Evolutionary conservation across 225 moss, liverwort and hornwort genomes (phyloP), one percentile per base, ranked within the genome.

Genomic region (Sphagnum tenellum): DNA sequence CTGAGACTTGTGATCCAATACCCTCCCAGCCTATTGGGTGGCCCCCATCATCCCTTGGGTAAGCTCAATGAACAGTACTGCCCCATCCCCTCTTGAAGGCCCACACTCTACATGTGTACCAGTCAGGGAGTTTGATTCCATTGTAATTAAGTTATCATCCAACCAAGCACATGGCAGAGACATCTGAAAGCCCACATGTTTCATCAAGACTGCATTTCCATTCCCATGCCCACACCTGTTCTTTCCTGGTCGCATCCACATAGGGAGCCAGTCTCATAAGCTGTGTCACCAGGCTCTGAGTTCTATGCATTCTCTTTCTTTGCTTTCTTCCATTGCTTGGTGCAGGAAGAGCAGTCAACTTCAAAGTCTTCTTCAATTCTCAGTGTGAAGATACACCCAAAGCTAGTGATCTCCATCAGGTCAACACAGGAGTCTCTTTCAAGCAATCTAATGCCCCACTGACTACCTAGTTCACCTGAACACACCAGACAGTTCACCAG

Each of bases 361-460:
- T 90, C 89, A 74, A 89, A 89, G 72, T 89, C 87, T 67, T 85
- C 89, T 68, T 89, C 89, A 59, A 82, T 84, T 67, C 89, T 85
- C 80, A 56, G 84, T 90, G 71, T 90, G 89, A 68, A 90, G 84
- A 67, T 90, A 90, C 48, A 87, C 82, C 89, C 89, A 90, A 59
- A 87, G 66, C 64, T 90, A 87, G 65, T 84, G 87, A 68, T 89
- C 89, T 63, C 89, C 89, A 72, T 90, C 89, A 90, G 87, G 64
- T 81, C 84, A 54, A 90, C 89, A 77, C 89, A 90, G 64, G 87
- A 87, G 51, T 90, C 89, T 66, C 89, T 82, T 73, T 90, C 89
- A 90, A 72, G 52, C 89, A 85, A 66, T 90, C 89, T 65, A 90
- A 66, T 67, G 89, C 89, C 76, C 89, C 89, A 75, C 89, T 90